A percentile compares a stretch with the other conserved stretches of the same genome.
Evolutionary conservation across 768 basidiomycete species (phyloP).

Genomic region (Lepiota subincarnata): DNA sequence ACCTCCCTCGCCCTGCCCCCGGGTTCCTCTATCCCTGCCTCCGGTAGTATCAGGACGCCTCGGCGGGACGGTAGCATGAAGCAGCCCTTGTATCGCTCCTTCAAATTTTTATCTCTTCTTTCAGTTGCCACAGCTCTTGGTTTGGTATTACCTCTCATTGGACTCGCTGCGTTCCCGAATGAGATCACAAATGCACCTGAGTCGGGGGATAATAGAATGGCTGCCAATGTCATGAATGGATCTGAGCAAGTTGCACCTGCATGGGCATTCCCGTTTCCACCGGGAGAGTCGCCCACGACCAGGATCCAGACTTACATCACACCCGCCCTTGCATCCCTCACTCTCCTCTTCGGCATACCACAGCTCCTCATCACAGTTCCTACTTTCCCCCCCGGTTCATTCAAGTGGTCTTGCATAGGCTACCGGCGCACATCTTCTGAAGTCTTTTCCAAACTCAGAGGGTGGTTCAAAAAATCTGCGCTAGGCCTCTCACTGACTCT

Average conservation of each 20-base stretch:
- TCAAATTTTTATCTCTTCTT: slow-evolving; percentile 49
- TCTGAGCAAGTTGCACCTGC: background rate
- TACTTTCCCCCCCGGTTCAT: slow-evolving; percentile 41
- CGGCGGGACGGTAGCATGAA: slow-evolving; percentile 16
- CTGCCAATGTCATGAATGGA: background rate
- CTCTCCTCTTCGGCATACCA: slow-evolving; percentile 58
- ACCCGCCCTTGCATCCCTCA: slow-evolving; percentile 42
- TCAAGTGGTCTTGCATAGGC: background rate
- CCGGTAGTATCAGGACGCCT: slow-evolving; percentile 35
- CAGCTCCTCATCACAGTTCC: slow-evolving; percentile 54
- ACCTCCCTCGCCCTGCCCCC: slow-evolving; percentile 1
- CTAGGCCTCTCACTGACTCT: slow-evolving; percentile 39
- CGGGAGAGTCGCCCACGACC: slow-evolving; percentile 13
- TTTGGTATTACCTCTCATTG: slow-evolving; percentile 53
- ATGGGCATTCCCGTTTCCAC: slow-evolving; percentile 10
- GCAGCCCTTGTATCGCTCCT: slow-evolving; percentile 39
- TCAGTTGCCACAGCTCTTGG: slow-evolving; percentile 46
- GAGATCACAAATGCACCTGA: slow-evolving; percentile 33
- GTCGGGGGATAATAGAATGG: slow-evolving; percentile 14
- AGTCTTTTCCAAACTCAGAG: background rate
- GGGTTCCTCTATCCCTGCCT: slow-evolving; percentile 33
- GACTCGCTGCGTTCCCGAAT: slow-evolving; percentile 40
- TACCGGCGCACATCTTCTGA: background rate
- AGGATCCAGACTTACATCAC: slow-evolving; percentile 29
- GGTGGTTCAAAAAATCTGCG: slow-evolving; percentile 30